phyloP scores from a whole-genome alignment of 129 eudicot genomes.

The Logfia minima region DNA sequence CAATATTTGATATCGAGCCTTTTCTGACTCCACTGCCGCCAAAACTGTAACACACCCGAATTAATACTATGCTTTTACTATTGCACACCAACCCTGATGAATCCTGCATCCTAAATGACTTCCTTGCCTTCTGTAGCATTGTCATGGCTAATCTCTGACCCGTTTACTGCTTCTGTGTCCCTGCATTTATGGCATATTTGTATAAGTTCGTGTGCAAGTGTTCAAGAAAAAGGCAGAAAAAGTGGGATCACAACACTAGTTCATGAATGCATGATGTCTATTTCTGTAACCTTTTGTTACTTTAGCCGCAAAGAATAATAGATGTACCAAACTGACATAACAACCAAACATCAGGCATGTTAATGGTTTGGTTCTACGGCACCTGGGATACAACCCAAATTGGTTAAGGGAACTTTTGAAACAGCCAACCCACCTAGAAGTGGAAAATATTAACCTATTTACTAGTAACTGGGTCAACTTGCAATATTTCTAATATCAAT shows the following conservation, averaged over 20 bases:
- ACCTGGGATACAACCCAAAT: no score
- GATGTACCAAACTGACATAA: neutral
- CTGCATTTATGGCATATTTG: constrained; percentile 22
- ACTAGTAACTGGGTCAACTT: no score
- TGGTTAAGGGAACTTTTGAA: no score
- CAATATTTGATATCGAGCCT: neutral
- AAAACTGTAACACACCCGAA: constrained; percentile 7
- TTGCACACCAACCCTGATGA: neutral
- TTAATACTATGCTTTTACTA: constrained; percentile 1
- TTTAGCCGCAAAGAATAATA: neutral
- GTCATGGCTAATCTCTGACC: constrained; percentile 17
- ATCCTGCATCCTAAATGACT: constrained; percentile 20
- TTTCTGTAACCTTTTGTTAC: neutral
- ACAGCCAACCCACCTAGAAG: no score
- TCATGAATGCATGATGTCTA: neutral
- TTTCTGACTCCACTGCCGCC: constrained; percentile 3
- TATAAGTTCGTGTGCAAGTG: neutral
- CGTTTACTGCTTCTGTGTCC: constrained; percentile 19
- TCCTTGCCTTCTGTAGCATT: constrained; percentile 12
- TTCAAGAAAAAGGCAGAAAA: neutral
- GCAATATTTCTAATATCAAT: no score
- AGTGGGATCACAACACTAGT: neutral
- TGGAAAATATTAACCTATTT: no score
- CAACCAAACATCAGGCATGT: neutral
- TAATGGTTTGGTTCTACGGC: no score